These are phyloP conservation scores for Erysiphe pulchra DNA, from an alignment of 2,329 filamentous ascomycete genomes.

Conservation along the genomic window DNA sequence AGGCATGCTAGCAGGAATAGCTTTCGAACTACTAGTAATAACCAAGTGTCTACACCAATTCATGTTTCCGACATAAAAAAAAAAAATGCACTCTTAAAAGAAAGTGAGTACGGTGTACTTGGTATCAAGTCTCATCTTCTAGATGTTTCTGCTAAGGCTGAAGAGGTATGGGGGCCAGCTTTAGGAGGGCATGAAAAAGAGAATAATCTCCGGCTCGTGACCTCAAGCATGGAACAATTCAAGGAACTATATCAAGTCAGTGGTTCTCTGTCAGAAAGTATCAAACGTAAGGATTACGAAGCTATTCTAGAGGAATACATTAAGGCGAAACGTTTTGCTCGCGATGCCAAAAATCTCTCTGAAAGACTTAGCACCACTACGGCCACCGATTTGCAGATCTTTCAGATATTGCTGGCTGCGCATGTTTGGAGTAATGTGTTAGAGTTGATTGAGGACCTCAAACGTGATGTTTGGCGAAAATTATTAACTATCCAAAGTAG, in stretches of 20 bases:
- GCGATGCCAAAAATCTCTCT: conserved; percentile 48
- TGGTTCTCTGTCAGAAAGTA: conserved; percentile 51
- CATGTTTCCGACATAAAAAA: conserved; percentile 29
- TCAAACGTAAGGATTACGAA: conserved; percentile 80
- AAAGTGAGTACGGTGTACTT: conserved; percentile 71
- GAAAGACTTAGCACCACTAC: conserved; percentile 26
- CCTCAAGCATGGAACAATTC: conserved; percentile 52
- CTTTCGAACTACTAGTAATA: conserved; percentile 16
- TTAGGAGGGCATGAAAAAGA: conserved; percentile 79
- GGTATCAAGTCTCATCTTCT: conserved; percentile 73
- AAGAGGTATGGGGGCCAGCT: conserved; percentile 93
- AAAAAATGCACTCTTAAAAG: conserved; percentile 79
- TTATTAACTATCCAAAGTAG: conserved; percentile 41
- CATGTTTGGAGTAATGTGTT: conserved; percentile 92
- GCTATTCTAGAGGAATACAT: conserved; percentile 66
- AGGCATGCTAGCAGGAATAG: conserved; percentile 15
- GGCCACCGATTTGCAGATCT: conserved; percentile 54
- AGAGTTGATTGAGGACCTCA: conserved; percentile 64
- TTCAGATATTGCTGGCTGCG: conserved; percentile 67
- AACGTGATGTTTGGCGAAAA: conserved; percentile 68
- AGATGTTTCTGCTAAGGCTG: conserved; percentile 78
- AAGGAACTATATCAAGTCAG: conserved; percentile 64
- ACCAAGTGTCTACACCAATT: conserved; percentile 9
- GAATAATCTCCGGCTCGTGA: conserved; percentile 55
- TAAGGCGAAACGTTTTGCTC: conserved; percentile 56